A percentile compares a stretch with the other conserved stretches of the same genome.
phyloP scores from a whole-genome alignment of 75 land plant species.

The Cupressus sempervirens region DNA sequence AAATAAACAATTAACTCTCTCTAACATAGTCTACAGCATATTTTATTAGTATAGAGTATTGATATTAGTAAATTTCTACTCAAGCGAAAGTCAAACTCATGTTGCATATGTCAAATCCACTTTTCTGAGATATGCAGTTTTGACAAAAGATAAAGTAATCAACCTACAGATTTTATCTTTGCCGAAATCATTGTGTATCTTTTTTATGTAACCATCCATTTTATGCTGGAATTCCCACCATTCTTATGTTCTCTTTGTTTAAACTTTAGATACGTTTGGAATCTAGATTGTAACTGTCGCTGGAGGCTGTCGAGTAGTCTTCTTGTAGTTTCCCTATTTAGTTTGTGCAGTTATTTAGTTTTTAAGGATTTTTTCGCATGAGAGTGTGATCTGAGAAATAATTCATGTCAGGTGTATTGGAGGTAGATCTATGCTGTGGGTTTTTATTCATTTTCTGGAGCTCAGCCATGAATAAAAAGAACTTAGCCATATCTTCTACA shows the following conservation, averaged over 20 bases:
- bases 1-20: neutral
- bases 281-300: no score
- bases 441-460: no score
- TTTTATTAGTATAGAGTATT: neutral
- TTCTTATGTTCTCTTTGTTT: neutral
- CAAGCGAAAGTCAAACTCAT: neutral
- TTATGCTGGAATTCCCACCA: neutral
- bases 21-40: neutral
- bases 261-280: no score
- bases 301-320: no score
- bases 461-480: no score
- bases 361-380: no score
- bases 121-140: neutral
- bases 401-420: no score
- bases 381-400: no score
- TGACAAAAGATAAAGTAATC: neutral
- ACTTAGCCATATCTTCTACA: no score
- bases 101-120: neutral
- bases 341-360: no score
- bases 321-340: no score
- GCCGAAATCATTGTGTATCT: neutral
- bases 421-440: no score
- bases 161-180: neutral
- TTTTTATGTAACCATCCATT: neutral
- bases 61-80: neutral